phyloP scores from a whole-genome alignment of 345 rosid species.

The Conringia planisiliqua region DNA sequence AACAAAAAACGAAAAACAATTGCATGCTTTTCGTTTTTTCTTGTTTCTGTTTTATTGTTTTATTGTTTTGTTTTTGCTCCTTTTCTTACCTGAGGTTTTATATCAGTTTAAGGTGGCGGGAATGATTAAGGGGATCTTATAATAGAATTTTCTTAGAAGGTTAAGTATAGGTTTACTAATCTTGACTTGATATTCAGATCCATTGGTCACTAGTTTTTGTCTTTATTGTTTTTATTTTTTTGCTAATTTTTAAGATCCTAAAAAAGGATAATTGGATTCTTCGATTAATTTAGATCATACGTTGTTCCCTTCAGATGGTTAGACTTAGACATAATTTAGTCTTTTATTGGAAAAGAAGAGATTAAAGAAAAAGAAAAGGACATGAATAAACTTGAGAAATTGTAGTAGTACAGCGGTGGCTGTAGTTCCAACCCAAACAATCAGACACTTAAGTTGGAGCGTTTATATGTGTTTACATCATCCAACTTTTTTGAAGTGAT shows the following conservation, averaged over 20 bases:
- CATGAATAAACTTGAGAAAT: neutral
- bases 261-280: neutral
- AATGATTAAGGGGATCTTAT: conserved; percentile 9
- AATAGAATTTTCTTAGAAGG: conserved; percentile 13
- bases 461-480: too few species aligned
- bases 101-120: neutral
- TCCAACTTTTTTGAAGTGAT: too few species aligned
- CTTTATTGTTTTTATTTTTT: neutral
- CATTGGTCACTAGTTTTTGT: conserved; percentile 3
- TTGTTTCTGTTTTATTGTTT: neutral
- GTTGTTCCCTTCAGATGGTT: neutral
- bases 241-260: conserved; percentile 18
- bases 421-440: too few species aligned
- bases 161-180: conserved; percentile 39
- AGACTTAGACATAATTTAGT: neutral
- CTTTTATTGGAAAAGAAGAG: neutral
- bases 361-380: neutral
- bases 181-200: conserved; percentile 15
- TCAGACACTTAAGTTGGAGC: too few species aligned
- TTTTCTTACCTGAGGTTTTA: neutral
- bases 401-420: too few species aligned
- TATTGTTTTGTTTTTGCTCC: neutral
- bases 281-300: conserved; percentile 13
- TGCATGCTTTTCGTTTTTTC: conserved; percentile 38
- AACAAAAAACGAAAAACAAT: conserved; percentile 37